A percentile compares a stretch with the other conserved stretches of the same genome.
These are phyloP conservation scores for Dacryopinax primogenitus DNA, from an alignment of 768 basidiomycete genomes.

Conservation along the genomic window DNA sequence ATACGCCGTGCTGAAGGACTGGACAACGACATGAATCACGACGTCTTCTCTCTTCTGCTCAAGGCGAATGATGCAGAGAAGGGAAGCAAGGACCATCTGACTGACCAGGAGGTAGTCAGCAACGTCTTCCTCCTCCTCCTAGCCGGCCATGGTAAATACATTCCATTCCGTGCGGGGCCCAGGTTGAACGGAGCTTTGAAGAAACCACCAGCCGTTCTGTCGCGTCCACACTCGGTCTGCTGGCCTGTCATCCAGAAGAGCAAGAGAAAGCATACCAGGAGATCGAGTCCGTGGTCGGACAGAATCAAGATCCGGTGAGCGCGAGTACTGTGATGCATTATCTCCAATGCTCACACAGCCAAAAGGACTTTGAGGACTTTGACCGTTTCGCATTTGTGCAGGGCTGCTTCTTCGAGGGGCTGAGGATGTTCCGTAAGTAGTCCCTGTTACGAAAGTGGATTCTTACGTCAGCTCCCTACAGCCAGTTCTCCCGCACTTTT, in stretches of 20 bases:
- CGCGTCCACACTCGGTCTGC: constrained; percentile 26
- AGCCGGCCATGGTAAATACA: constrained; percentile 17
- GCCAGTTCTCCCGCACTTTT: background rate
- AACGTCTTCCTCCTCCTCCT: constrained; percentile 16
- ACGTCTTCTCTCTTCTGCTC: background rate
- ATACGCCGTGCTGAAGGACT: background rate
- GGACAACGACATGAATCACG: background rate
- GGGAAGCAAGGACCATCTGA: background rate
- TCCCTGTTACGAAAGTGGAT: background rate
- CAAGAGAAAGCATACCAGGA: constrained; percentile 28
- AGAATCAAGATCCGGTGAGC: constrained; percentile 21
- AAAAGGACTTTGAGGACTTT: constrained; percentile 20
- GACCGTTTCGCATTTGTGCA: constrained; percentile 25
- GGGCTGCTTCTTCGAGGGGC: constrained; percentile 23
- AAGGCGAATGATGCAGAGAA: background rate
- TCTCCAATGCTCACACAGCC: background rate
- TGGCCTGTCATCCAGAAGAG: constrained; percentile 23
- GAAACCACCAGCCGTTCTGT: constrained; percentile 28
- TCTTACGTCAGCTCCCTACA: background rate
- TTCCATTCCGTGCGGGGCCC: background rate
- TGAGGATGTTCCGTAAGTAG: constrained; percentile 28
- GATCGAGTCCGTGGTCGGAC: constrained; percentile 21
- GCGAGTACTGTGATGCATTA: background rate
- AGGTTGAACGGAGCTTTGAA: constrained; percentile 11
- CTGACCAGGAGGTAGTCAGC: constrained; percentile 12